These are phyloP conservation scores for Saccharomyces paradoxus DNA, from an alignment of 805 yeast species.

Conservation along the genomic window DNA sequence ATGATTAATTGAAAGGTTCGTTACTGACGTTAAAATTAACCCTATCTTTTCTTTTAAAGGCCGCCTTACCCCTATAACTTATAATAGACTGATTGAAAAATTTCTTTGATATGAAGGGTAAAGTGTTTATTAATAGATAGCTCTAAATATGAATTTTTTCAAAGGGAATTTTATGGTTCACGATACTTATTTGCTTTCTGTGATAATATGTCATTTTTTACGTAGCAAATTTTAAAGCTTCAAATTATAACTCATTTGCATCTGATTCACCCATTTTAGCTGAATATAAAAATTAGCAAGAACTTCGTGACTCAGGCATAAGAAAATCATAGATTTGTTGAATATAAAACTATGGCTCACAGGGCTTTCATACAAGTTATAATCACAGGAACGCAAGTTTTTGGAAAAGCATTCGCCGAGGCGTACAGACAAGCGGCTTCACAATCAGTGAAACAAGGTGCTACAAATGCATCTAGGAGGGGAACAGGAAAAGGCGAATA, in stretches of 20 bases:
- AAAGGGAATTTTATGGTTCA: too few relatives aligned
- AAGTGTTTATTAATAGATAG: too few relatives aligned
- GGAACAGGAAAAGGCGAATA: slow-evolving; percentile 40
- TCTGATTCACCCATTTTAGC: neutral
- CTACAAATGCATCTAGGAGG: slow-evolving; percentile 33
- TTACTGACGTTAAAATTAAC: neutral
- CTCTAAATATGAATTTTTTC: too few relatives aligned
- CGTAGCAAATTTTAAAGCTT: neutral
- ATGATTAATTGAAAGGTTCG: neutral
- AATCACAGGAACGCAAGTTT: slow-evolving; percentile 90
- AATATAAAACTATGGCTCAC: slow-evolving; percentile 55
- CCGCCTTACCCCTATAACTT: too few relatives aligned
- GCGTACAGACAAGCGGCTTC: slow-evolving; percentile 96
- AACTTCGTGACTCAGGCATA: neutral
- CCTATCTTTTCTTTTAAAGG: neutral
- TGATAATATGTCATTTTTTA: neutral
- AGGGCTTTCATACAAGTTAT: slow-evolving; percentile 82
- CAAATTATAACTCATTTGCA: neutral
- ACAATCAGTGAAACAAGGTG: slow-evolving; percentile 70
- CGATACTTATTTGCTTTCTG: too few relatives aligned
- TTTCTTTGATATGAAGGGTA: neutral
- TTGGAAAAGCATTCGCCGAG: slow-evolving; percentile 92
- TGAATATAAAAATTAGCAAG: neutral
- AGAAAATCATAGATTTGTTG: neutral
- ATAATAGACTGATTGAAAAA: neutral